phyloP scores from a whole-genome alignment of 1,284 basidiomycete species.

The Agaricales sp. region DNA sequence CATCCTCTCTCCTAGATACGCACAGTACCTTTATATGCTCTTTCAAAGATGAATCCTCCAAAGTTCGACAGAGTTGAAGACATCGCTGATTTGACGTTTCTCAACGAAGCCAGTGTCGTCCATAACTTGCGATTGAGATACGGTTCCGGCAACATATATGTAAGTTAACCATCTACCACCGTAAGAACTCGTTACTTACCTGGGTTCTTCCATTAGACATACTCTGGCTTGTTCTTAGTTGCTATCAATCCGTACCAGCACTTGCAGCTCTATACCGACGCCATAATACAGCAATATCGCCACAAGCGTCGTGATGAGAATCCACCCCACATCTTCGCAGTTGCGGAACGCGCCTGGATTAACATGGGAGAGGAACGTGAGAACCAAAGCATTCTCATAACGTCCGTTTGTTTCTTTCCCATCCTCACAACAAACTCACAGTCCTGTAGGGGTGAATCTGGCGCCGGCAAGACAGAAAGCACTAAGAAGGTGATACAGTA shows the following conservation, averaged over 20 bases:
- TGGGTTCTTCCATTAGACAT: conserved; percentile 50
- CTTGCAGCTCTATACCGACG: conserved; percentile 87
- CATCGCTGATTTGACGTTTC: conserved; percentile 95
- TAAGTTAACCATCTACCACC: conserved; percentile 32
- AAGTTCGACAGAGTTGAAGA: conserved; percentile 98
- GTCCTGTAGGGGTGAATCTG: conserved; percentile 81
- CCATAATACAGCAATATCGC: conserved; percentile 91
- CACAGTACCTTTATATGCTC: conserved; percentile 62
- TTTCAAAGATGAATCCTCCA: conserved; percentile 96
- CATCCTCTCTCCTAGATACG: conserved; percentile 42
- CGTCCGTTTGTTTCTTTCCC: conserved; percentile 43
- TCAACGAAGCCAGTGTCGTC: conserved; percentile 98
- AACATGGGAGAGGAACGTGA: conserved; percentile 97
- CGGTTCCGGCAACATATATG: conserved; percentile 90
- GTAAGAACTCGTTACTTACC: conserved; percentile 5
- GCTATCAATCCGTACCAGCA: conserved; percentile 97
- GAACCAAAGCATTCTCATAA: conserved; percentile 97
- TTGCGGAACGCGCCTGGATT: conserved; percentile 96
- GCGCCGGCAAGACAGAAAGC: conserved; percentile 98
- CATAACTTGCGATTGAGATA: conserved; percentile 93
- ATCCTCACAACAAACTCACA: conserved; percentile 6
- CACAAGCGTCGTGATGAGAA: conserved; percentile 90
- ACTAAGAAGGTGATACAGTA: conserved; percentile 99
- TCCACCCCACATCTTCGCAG: conserved; percentile 94
- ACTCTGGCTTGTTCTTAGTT: conserved; percentile 94